Conservation (phyloP, 1,284 basidiomycete genomes). For the Ganoderma sp. region DNA sequence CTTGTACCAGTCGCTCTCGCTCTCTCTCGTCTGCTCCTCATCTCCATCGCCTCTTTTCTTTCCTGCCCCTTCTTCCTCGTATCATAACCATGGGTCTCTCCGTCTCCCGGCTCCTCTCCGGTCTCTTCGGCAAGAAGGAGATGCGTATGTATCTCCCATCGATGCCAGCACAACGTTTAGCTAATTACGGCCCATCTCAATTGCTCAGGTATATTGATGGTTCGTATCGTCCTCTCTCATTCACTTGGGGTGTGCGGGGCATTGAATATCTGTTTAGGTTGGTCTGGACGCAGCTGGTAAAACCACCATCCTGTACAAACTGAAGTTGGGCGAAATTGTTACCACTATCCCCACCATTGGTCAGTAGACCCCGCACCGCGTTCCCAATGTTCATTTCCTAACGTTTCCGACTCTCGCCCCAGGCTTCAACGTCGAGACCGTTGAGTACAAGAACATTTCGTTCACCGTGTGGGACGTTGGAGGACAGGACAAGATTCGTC, state of each 20-base stretch:
- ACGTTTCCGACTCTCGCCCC: slow-evolving; percentile 6
- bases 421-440: slow-evolving; percentile 99
- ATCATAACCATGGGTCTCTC: slow-evolving; percentile 78
- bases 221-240: slow-evolving; percentile 41
- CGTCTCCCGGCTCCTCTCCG: slow-evolving; percentile 81
- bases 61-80: slow-evolving; percentile 27
- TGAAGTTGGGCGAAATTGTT: slow-evolving; percentile 98
- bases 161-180: slow-evolving; percentile 35
- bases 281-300: slow-evolving; percentile 98
- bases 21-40: slow-evolving; percentile 33
- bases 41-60: slow-evolving; percentile 28
- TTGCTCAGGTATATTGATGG: slow-evolving; percentile 76
- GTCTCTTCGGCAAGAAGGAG: slow-evolving; percentile 98
- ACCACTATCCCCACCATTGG: slow-evolving; percentile 99
- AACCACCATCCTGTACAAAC: slow-evolving; percentile 98
- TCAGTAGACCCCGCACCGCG: slow-evolving; percentile 49
- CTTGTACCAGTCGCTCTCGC: slow-evolving; percentile 29
- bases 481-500: slow-evolving; percentile 88
- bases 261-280: slow-evolving; percentile 60
- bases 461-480: slow-evolving; percentile 93
- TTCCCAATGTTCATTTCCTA: slow-evolving; percentile 10
- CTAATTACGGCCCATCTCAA: slow-evolving; percentile 25
- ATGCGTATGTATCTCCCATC: slow-evolving; percentile 79
- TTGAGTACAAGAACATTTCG: slow-evolving; percentile 92
- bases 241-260: slow-evolving; percentile 5